Base-by-base conservation (phyloP, 2,329 filamentous ascomycete species). In the Trichoderma semiorbis region DNA sequence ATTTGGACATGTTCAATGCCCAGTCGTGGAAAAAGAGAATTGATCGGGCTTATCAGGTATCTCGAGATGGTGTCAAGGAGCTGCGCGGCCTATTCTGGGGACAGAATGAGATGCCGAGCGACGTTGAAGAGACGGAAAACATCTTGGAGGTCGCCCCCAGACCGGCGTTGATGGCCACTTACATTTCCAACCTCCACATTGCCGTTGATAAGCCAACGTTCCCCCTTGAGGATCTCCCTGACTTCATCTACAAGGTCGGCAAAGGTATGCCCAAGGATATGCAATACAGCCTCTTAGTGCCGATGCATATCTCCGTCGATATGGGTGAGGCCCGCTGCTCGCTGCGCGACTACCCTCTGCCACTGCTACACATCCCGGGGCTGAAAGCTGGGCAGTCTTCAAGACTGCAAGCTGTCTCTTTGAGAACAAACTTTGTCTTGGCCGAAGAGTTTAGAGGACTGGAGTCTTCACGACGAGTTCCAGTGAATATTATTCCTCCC, bases 211-310 rank as follows among this genome's bases (percentile, higher is more conserved):
- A 97, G 79, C 96, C 96, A 0, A 95, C 93, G 0, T 99, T 99
- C 79, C 92, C 94, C 0, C 84, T 97, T 72, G 86, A 89, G 3
- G 91, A 97, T 14, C 89, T 95, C 69, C 93, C 95, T 0, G 88
- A 92, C 18, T 99, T 97, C 79, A 84, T 99, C 30, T 88, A 98
- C 78, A 89, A 90, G 62, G 91, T 98, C 72, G 96, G 96, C n/a
- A 99, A 99, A 83, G 96, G 96, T 1, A 97, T 99, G 90, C 96
- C 96, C 1, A 87, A 90, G 74, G 91, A 97, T 77, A 99, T 94
- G 88, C 86, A 95, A 78, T 99, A 98, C 79, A 91, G 94, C 11
- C 85, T 99, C 24, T 86, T 99, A 21, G 85, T 99, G 12, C 97
- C 96, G 0, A 94, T 98, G 91, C 93, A 92, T 80, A 87, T 99